Conservation (phyloP, 805 yeast species). For the Wickerhamomyces sydowiorum region DNA sequence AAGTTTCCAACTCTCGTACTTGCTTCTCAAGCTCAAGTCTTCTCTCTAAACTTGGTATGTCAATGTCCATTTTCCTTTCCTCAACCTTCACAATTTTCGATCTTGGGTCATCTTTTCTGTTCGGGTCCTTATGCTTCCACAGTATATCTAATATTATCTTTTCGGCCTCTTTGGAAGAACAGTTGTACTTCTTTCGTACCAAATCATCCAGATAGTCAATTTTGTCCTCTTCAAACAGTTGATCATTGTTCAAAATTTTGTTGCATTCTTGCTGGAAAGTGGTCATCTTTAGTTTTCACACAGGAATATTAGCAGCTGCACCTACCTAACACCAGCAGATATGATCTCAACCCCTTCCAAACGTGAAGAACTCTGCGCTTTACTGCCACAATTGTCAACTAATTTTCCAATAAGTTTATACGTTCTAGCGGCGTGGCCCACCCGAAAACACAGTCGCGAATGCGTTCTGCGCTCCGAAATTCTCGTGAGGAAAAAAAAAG, state of each 20-base stretch:
- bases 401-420: no score
- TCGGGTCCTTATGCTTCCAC: conserved; percentile 34
- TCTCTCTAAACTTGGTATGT: conserved; percentile 21
- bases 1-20: conserved; percentile 12
- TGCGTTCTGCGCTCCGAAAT: no score
- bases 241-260: conserved; percentile 24
- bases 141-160: conserved; percentile 32
- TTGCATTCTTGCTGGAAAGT: conserved; percentile 24
- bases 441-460: no score
- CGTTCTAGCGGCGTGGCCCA: no score
- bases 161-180: conserved; percentile 23
- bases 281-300: conserved; percentile 1
- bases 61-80: conserved; percentile 10
- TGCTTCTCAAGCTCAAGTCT: conserved; percentile 21
- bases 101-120: background rate
- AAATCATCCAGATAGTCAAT: conserved; percentile 32
- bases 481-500: no score
- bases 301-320: background rate
- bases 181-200: conserved; percentile 17
- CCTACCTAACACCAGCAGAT: background rate
- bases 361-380: no score
- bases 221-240: conserved; percentile 31
- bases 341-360: background rate
- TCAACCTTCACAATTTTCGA: conserved; percentile 19
- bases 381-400: no score